These are phyloP conservation scores for Umbellularia californica DNA, from an alignment of 164 flowering plant species.

Conservation along the genomic window DNA sequence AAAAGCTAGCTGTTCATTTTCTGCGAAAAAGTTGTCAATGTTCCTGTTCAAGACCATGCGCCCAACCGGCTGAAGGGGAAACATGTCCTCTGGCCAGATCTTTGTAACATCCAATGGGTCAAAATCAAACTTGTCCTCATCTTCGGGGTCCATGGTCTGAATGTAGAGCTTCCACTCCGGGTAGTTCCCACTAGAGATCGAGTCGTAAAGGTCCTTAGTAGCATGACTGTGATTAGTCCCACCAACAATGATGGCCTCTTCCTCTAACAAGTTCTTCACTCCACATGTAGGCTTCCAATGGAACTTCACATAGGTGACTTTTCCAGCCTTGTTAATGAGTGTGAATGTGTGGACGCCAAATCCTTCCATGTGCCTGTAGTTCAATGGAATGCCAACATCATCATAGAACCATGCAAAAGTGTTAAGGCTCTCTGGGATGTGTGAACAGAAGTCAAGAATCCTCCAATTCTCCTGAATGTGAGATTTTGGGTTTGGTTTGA, in stretches of 20 bases:
- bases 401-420: slow-evolving; percentile 73
- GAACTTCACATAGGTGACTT: slow-evolving; percentile 68
- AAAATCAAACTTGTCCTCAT: slow-evolving; percentile 70
- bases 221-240: slow-evolving; percentile 90
- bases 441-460: slow-evolving; percentile 58
- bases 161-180: slow-evolving; percentile 89
- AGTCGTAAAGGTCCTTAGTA: slow-evolving; percentile 79
- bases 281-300: slow-evolving; percentile 93
- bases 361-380: slow-evolving; percentile 90
- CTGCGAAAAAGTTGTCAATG: slow-evolving; percentile 87
- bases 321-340: slow-evolving; percentile 70
- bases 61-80: slow-evolving; percentile 83
- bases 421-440: slow-evolving; percentile 71
- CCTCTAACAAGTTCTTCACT: slow-evolving; percentile 61
- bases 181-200: slow-evolving; percentile 73
- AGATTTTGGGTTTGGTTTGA: slow-evolving; percentile 69
- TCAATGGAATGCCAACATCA: slow-evolving; percentile 73
- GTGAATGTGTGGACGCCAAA: slow-evolving; percentile 76
- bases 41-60: slow-evolving; percentile 79
- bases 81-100: slow-evolving; percentile 89
- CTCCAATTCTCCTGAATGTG: slow-evolving; percentile 73
- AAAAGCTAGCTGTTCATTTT: slow-evolving; percentile 82
- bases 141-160: slow-evolving; percentile 78
- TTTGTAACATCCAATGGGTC: slow-evolving; percentile 86
- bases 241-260: slow-evolving; percentile 68